These are phyloP conservation scores for Fusarium sp. DNA, from an alignment of 2,329 filamentous ascomycete genomes.

Conservation along the genomic window DNA sequence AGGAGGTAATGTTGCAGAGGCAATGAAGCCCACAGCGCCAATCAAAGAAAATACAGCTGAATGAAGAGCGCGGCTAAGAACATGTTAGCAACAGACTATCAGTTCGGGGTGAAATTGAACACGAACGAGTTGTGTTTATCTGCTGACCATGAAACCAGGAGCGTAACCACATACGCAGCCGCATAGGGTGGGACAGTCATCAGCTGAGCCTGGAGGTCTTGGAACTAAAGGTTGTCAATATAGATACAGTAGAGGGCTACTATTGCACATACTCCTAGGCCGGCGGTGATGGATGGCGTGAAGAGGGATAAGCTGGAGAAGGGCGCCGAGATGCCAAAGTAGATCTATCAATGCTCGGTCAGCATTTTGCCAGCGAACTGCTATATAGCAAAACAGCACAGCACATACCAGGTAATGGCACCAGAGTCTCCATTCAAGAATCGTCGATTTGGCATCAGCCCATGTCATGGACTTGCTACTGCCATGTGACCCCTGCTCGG, in stretches of 20 bases:
- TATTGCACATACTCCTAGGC: conserved; percentile 47
- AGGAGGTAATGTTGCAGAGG: conserved; percentile 67
- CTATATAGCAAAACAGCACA: rapidly evolving
- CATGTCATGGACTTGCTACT: conserved; percentile 68
- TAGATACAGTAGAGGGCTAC: conserved; percentile 1
- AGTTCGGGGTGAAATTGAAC: rapidly evolving
- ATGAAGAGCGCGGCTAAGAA: conserved; percentile 49
- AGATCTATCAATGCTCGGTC: conserved; percentile 42
- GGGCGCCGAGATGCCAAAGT: conserved; percentile 59
- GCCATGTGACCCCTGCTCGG: conserved; percentile 52
- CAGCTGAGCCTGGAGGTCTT: conserved; percentile 61
- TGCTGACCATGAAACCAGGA: conserved; percentile 62
- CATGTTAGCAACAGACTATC: neutral
- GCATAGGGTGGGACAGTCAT: conserved; percentile 71
- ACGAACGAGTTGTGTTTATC: conserved; percentile 62
- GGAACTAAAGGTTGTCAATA: conserved; percentile 16
- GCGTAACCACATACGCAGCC: conserved; percentile 57
- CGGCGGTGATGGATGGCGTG: conserved; percentile 65
- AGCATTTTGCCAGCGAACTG: neutral
- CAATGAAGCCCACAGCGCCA: conserved; percentile 62
- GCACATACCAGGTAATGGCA: conserved; percentile 62
- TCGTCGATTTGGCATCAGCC: conserved; percentile 71
- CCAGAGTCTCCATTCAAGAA: conserved; percentile 72
- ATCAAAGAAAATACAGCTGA: conserved; percentile 53
- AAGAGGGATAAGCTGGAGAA: conserved; percentile 67